phyloP scores from a whole-genome alignment of 2,329 filamentous ascomycete genomes.

The Mycogone perniciosa region DNA sequence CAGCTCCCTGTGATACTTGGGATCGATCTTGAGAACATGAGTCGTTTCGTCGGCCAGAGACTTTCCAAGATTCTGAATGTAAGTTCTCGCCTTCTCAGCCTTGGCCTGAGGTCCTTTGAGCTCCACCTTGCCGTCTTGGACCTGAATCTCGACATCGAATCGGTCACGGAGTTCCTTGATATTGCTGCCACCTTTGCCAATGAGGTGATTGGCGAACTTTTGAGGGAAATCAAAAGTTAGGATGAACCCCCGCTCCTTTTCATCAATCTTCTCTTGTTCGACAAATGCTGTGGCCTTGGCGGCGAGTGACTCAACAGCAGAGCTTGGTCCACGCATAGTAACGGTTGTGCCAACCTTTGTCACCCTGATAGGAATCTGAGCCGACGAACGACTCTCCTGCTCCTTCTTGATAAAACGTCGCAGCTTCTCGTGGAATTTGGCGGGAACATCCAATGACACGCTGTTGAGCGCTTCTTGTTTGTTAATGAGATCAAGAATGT shows the following conservation, averaged over 20 bases:
- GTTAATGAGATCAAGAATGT: constrained; percentile 52
- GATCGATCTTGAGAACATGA: constrained; percentile 80
- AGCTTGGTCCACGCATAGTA: constrained; percentile 69
- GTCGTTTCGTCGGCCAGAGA: constrained; percentile 88
- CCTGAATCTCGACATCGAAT: constrained; percentile 72
- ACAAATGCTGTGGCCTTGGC: constrained; percentile 73
- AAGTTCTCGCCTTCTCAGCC: constrained; percentile 75
- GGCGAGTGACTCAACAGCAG: constrained; percentile 64
- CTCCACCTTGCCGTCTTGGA: constrained; percentile 89
- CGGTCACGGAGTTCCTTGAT: constrained; percentile 60
- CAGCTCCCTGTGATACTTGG: constrained; percentile 88
- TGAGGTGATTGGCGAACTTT: constrained; percentile 83
- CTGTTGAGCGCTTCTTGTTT: constrained; percentile 51
- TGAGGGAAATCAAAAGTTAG: constrained; percentile 88
- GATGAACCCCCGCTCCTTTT: constrained; percentile 86
- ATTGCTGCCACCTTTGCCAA: constrained; percentile 61
- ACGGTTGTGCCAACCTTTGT: constrained; percentile 54
- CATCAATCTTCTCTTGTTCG: constrained; percentile 82
- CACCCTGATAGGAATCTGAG: constrained; percentile 56
- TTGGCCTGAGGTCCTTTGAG: constrained; percentile 95
- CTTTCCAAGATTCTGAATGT: constrained; percentile 73
- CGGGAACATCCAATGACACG: constrained; percentile 49
- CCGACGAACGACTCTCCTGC: constrained; percentile 49
- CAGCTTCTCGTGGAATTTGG: constrained; percentile 59
- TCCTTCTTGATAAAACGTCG: constrained; percentile 59